Evolutionary conservation across 2,329 filamentous ascomycete genomes (phyloP).

Genomic region (Zelopaecilomyces penicillatus): DNA sequence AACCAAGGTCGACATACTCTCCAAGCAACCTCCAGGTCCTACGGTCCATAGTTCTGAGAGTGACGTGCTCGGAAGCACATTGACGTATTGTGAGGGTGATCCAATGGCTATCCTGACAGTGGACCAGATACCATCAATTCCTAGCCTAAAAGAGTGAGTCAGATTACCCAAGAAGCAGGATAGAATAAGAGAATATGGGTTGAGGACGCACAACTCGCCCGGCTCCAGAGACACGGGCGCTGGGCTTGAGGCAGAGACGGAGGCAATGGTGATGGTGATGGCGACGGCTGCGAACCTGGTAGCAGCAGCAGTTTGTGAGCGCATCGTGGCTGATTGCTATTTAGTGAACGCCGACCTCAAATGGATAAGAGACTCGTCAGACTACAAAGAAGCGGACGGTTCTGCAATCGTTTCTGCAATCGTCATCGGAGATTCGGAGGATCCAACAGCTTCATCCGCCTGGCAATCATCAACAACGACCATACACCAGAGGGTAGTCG

Average conservation of each 20-base stretch:
- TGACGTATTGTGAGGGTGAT: constrained; percentile 28
- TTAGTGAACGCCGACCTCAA: too few relatives aligned
- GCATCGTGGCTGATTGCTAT: too few relatives aligned
- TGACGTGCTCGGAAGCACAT: constrained; percentile 52
- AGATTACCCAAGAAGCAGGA: not conserved
- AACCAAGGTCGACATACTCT: constrained; percentile 29
- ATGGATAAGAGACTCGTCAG: too few relatives aligned
- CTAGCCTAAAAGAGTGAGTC: constrained; percentile 37
- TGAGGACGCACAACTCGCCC: constrained; percentile 14
- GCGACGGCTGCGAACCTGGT: not conserved
- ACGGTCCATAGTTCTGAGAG: constrained; percentile 66
- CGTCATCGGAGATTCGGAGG: too few relatives aligned
- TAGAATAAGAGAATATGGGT: not conserved
- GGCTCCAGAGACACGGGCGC: constrained; percentile 14
- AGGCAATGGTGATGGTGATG: constrained; percentile 3
- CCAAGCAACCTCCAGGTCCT: constrained; percentile 46
- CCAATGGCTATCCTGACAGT: constrained; percentile 49
- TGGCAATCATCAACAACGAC: too few relatives aligned
- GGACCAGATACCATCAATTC: constrained; percentile 65
- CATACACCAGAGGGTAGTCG: too few relatives aligned
- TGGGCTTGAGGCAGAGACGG: constrained; percentile 10
- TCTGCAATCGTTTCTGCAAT: too few relatives aligned
- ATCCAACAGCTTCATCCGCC: too few relatives aligned
- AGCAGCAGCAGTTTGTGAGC: too few relatives aligned
- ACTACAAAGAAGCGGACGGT: too few relatives aligned